phyloP scores from a whole-genome alignment of 192 early-diverging fungal genomes.

The Podila epicladia region DNA sequence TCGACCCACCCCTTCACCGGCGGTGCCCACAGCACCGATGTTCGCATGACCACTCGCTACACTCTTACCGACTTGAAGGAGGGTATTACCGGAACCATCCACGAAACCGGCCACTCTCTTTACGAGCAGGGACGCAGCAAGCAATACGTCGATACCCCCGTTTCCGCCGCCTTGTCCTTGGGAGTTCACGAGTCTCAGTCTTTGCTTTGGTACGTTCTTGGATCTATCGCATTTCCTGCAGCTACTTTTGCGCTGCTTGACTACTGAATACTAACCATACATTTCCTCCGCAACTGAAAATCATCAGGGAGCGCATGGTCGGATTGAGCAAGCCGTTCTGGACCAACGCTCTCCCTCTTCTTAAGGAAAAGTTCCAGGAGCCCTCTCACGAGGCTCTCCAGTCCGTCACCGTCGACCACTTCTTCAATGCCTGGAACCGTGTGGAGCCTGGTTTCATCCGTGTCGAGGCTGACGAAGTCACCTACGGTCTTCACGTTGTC shows the following conservation, averaged over 20 bases:
- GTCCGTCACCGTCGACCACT: slow-evolving; percentile 4
- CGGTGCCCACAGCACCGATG: slow-evolving; percentile 41
- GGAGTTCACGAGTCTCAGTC: slow-evolving; percentile 56
- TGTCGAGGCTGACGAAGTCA: slow-evolving; percentile 36
- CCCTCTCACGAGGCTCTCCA: slow-evolving; percentile 9
- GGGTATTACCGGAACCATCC: slow-evolving; percentile 51
- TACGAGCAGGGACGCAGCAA: slow-evolving; percentile 54
- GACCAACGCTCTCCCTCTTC: slow-evolving; percentile 18
- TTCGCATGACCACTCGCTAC: slow-evolving; percentile 58
- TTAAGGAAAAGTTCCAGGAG: slow-evolving; percentile 27
- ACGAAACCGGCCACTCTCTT: slow-evolving; percentile 55
- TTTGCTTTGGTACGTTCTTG: slow-evolving; percentile 47
- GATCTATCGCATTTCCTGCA: neutral
- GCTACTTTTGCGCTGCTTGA: too few relatives aligned
- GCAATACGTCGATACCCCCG: slow-evolving; percentile 34
- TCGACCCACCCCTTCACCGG: slow-evolving; percentile 54
- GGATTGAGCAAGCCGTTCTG: slow-evolving; percentile 28
- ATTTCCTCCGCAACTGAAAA: neutral
- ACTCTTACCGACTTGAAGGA: slow-evolving; percentile 37
- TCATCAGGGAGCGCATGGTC: slow-evolving; percentile 7
- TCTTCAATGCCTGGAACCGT: slow-evolving; percentile 31
- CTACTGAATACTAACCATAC: neutral
- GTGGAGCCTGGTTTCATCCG: slow-evolving; percentile 15
- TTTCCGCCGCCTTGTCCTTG: slow-evolving; percentile 35
- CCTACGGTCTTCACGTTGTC: slow-evolving; percentile 24